Evolutionary conservation across 306 rosid genomes (phyloP).

Genomic region (Lithocarpus polystachyus): DNA sequence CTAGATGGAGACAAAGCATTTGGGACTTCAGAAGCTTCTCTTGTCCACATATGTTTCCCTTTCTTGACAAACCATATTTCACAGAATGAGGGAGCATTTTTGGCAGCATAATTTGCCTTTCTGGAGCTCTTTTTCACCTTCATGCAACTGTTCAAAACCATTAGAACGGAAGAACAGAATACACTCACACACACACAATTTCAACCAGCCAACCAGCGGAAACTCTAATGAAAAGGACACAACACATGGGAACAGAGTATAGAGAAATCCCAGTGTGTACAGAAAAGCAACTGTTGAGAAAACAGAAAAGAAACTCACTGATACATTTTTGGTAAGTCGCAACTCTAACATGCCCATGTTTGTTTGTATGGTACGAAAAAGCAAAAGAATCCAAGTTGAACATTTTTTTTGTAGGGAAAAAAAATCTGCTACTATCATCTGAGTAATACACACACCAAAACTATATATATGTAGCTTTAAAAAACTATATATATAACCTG

Average conservation of each 20-base stretch:
- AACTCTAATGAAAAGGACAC: not conserved
- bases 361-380: not conserved
- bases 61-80: constrained; percentile 83
- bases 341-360: not conserved
- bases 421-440: too few relatives aligned
- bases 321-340: not conserved
- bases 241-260: not conserved
- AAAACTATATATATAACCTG: too few relatives aligned
- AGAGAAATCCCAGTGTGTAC: not conserved
- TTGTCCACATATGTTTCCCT: constrained; percentile 77
- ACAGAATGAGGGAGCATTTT: constrained; percentile 64
- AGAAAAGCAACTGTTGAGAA: not conserved
- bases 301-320: not conserved
- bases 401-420: too few relatives aligned
- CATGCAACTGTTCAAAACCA: constrained; percentile 52
- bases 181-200: constrained; percentile 2
- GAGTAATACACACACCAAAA: too few relatives aligned
- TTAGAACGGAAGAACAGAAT: constrained; percentile 23
- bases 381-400: too few relatives aligned
- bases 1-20: constrained; percentile 36
- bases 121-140: constrained; percentile 69
- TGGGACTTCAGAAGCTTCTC: constrained; percentile 63
- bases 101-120: constrained; percentile 73
- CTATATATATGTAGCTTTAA: too few relatives aligned
- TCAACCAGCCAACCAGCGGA: not conserved